These are phyloP conservation scores for Aquilaria sinensis DNA, from an alignment of 345 rosid species.

Conservation along the genomic window DNA sequence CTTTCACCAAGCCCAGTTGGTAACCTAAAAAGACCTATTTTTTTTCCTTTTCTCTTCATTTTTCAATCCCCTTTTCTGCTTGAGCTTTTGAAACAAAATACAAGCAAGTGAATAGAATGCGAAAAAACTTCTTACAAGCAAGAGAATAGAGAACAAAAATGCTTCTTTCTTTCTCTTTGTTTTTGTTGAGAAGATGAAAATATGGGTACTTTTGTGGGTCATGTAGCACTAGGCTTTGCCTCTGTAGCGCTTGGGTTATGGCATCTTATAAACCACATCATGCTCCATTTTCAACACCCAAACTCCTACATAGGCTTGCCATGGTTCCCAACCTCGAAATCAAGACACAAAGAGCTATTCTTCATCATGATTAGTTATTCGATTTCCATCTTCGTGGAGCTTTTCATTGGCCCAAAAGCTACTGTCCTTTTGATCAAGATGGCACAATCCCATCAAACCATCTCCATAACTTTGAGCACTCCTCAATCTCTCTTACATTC, in stretches of 20 bases:
- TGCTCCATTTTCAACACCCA: constrained; percentile 42
- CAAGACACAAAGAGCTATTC: constrained; percentile 52
- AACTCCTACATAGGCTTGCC: constrained; percentile 41
- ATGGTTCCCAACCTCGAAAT: constrained; percentile 57
- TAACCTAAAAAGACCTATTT: too few species aligned
- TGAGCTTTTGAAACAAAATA: too few species aligned
- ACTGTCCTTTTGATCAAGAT: constrained; percentile 71
- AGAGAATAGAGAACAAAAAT: too few species aligned
- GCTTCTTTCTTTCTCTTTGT: neutral
- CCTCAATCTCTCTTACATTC: constrained; percentile 62
- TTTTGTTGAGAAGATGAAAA: neutral
- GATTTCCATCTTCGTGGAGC: constrained; percentile 66
- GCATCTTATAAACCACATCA: constrained; percentile 77
- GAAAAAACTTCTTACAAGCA: too few species aligned
- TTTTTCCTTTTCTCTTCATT: too few species aligned
- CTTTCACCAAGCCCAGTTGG: too few species aligned
- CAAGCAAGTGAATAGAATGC: too few species aligned
- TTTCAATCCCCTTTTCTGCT: too few species aligned
- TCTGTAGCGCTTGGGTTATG: constrained; percentile 63
- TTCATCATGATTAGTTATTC: constrained; percentile 52
- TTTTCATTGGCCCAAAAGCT: constrained; percentile 66
- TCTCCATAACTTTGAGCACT: constrained; percentile 84
- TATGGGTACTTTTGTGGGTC: constrained; percentile 81
- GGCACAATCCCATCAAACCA: constrained; percentile 84
- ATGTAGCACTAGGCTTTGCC: constrained; percentile 64